Percentiles rank a stretch among this genome's conserved stretches.
Conservation (phyloP, 495 filamentous ascomycete species). For the Hypoxylon subgilvum region DNA sequence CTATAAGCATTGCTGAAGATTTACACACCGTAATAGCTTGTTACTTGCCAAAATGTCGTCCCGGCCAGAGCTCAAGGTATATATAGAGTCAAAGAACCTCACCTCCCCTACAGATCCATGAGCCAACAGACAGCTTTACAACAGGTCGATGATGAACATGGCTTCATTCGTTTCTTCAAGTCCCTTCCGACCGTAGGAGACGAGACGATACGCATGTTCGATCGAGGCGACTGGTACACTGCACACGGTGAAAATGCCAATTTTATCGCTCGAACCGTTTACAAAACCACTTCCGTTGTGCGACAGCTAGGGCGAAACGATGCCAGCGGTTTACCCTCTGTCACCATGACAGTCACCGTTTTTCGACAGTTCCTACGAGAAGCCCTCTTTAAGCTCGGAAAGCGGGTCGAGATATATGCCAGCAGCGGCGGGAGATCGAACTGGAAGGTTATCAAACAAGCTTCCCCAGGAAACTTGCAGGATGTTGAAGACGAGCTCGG, state of each 20-base stretch:
- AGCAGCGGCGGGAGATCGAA: slow-evolving; percentile 74
- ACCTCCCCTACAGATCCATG: background rate
- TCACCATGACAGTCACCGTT: slow-evolving; percentile 90
- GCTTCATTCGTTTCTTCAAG: slow-evolving; percentile 95
- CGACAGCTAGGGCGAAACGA: slow-evolving; percentile 84
- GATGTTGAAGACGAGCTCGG: slow-evolving; percentile 97
- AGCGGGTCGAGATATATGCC: slow-evolving; percentile 88
- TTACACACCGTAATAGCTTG: too few species aligned
- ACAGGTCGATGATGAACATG: slow-evolving; percentile 92
- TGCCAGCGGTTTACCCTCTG: slow-evolving; percentile 82
- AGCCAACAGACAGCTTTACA: background rate
- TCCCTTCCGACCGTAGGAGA: slow-evolving; percentile 69
- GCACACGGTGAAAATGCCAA: slow-evolving; percentile 90
- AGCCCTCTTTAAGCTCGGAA: slow-evolving; percentile 87
- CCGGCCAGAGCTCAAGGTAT: slow-evolving; percentile 86
- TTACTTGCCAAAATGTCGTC: slow-evolving; percentile 82
- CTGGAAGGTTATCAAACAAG: slow-evolving; percentile 91
- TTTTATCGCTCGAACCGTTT: slow-evolving; percentile 92
- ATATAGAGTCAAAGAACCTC: background rate
- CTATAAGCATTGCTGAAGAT: too few species aligned
- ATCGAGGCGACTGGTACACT: slow-evolving; percentile 93
- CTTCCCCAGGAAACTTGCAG: slow-evolving; percentile 93
- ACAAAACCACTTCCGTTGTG: slow-evolving; percentile 96
- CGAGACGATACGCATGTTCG: slow-evolving; percentile 87
- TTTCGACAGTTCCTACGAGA: slow-evolving; percentile 96